A percentile compares a stretch with the other conserved stretches of the same genome.
Conservation (phyloP, 345 rosid genomes). For the Populus alba region DNA sequence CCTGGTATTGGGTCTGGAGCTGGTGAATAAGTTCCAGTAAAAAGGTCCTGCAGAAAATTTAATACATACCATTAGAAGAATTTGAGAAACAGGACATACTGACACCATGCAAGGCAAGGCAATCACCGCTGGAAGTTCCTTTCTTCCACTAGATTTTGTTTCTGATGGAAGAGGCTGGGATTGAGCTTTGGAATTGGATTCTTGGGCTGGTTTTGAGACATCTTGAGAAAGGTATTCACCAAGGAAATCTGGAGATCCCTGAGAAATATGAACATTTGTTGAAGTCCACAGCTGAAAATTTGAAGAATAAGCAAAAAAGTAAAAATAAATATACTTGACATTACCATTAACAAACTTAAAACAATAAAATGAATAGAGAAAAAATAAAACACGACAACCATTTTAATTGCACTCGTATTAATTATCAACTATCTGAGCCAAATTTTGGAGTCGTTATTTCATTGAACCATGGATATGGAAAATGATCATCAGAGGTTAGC, state of each 20-base stretch:
- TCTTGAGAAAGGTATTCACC: conserved; percentile 30
- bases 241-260: conserved; percentile 26
- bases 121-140: conserved; percentile 68
- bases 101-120: conserved; percentile 1
- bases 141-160: conserved; percentile 41
- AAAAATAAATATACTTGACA: neutral
- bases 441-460: neutral
- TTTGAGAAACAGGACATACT: conserved; percentile 8
- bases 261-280: conserved; percentile 19
- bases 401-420: neutral
- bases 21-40: conserved; percentile 48
- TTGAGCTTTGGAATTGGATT: conserved; percentile 22
- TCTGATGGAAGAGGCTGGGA: conserved; percentile 33
- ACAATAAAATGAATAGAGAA: neutral
- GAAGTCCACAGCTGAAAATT: conserved; percentile 30
- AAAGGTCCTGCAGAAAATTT: conserved; percentile 58
- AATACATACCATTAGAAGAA: conserved; percentile 9
- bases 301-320: conserved; percentile 8
- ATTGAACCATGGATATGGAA: neutral
- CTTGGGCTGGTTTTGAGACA: conserved; percentile 31
- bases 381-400: neutral
- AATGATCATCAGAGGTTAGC: neutral
- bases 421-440: neutral
- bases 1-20: conserved; percentile 35
- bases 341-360: neutral